A percentile compares a stretch with the other conserved stretches of the same genome.
Conservation (phyloP, 1,284 basidiomycete species). For the Cystobasidiaceae sp. region DNA sequence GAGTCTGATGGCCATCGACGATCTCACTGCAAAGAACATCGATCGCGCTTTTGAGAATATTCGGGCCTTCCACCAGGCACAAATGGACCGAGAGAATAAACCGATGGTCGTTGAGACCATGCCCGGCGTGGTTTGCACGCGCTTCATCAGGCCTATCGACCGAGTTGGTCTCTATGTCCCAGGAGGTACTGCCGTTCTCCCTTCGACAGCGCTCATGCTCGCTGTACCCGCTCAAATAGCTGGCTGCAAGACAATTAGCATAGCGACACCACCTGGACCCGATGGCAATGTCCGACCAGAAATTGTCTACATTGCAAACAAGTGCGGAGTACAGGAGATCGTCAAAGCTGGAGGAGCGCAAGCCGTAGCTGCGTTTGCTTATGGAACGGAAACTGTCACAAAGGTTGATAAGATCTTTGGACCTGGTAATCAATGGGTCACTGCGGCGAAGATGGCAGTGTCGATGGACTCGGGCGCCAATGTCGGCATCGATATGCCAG, state of each 20-base stretch:
- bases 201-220: constrained; percentile 96
- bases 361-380: constrained; percentile 94
- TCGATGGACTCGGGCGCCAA: constrained; percentile 85
- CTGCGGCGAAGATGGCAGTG: constrained; percentile 87
- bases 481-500: constrained; percentile 98
- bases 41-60: constrained; percentile 91
- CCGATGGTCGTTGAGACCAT: constrained; percentile 85
- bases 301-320: constrained; percentile 86
- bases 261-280: constrained; percentile 87
- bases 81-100: constrained; percentile 57
- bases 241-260: constrained; percentile 82
- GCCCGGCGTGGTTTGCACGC: constrained; percentile 91
- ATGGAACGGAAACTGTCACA: constrained; percentile 90
- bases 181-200: constrained; percentile 92
- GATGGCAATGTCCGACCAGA: constrained; percentile 90
- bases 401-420: constrained; percentile 99
- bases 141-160: constrained; percentile 88
- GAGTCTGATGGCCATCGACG: constrained; percentile 56
- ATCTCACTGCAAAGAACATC: constrained; percentile 68
- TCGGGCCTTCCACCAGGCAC: constrained; percentile 49
- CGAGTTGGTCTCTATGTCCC: constrained; percentile 97
- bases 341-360: constrained; percentile 94
- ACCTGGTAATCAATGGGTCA: constrained; percentile 99
- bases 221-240: constrained; percentile 98
- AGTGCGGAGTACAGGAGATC: constrained; percentile 80